Evolutionary conservation across 2,329 filamentous ascomycete genomes (phyloP), one percentile per base, ranked within the genome.

Genomic region (Pseudogymnoascus sp.): DNA sequence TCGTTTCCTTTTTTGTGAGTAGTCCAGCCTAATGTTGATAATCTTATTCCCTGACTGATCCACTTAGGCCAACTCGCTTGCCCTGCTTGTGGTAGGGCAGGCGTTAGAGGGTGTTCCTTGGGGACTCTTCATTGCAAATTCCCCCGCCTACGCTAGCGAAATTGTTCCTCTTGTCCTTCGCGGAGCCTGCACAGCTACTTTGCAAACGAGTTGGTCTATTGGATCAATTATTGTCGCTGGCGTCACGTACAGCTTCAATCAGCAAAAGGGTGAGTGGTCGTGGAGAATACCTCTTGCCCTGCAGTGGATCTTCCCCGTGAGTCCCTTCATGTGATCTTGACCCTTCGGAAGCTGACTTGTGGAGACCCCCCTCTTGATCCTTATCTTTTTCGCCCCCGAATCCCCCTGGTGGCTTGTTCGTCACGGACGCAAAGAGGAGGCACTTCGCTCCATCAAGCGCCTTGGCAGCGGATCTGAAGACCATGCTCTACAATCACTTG

Each of bases 191-290:
- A 86, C 84, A 1, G 80, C 83, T 68, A 86, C 82, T 75, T 67
- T 86, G 71, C 83, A 87, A 70, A 86, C 87, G 83, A 83, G 82
- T 74, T 87, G 84, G 84, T 80, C 83, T 3, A 82, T 87, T 66
- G 84, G 84, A 12, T 73, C 76, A 18, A 86, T 87, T 69, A 83
- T 87, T 43, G 83, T 86, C 37, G 79, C 77, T 23, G 83, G 72
- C 52, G 78, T 82, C 61, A 81, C 81, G 18, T 85, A 81, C 69
- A 69, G 72, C 61, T 85, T 81, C 76, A 80, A 84, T 65, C 70
- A 68, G 41, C 68, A 67, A 23, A 0, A 52, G 4, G 67, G 71
- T 69, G 68, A 77, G 72, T 71, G 63, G 73, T 63, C 67, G 66
- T 65, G 62, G 66, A 78, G 80, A 64, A 71, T 82, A 28, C 82